Percentiles rank a stretch among this genome's conserved stretches.
phyloP scores from a whole-genome alignment of 2,329 filamentous ascomycete genomes.

The Lasiodiplodia sp. region DNA sequence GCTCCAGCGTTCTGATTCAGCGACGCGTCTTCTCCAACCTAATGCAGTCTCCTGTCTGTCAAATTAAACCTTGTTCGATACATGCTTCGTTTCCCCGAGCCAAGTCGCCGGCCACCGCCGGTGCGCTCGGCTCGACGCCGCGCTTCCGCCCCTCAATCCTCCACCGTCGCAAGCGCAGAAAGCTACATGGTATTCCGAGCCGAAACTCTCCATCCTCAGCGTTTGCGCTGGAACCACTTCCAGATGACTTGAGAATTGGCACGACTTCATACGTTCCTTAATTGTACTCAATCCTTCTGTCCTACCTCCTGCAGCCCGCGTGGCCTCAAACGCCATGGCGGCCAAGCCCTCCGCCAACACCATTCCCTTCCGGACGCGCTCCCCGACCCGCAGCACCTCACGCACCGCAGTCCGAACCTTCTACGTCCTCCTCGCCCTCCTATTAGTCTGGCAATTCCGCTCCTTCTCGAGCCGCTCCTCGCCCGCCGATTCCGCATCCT shows the following conservation, averaged over 20 bases:
- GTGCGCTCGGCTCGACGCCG: not conserved
- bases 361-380: not conserved
- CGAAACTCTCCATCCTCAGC: not conserved
- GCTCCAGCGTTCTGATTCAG: slow-evolving; percentile 3
- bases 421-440: not conserved
- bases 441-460: slow-evolving; percentile 18
- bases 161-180: not conserved
- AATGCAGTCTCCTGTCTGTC: not conserved
- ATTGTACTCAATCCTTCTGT: not conserved
- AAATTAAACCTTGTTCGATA: slow-evolving; percentile 8
- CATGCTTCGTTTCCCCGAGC: slow-evolving; percentile 1
- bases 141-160: not conserved
- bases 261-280: not conserved
- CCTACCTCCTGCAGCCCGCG: not conserved
- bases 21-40: slow-evolving; percentile 8
- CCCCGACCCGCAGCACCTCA: not conserved
- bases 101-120: slow-evolving; percentile 1
- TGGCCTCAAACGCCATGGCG: not conserved
- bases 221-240: not conserved
- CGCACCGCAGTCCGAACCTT: slow-evolving; percentile 13
- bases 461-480: slow-evolving; percentile 10
- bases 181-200: not conserved
- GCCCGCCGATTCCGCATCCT: not conserved
- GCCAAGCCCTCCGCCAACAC: not conserved
- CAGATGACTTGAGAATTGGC: not conserved